Evolutionary conservation across 441 rosid genomes (phyloP).

Genomic region (Pelargonium citronellum): DNA sequence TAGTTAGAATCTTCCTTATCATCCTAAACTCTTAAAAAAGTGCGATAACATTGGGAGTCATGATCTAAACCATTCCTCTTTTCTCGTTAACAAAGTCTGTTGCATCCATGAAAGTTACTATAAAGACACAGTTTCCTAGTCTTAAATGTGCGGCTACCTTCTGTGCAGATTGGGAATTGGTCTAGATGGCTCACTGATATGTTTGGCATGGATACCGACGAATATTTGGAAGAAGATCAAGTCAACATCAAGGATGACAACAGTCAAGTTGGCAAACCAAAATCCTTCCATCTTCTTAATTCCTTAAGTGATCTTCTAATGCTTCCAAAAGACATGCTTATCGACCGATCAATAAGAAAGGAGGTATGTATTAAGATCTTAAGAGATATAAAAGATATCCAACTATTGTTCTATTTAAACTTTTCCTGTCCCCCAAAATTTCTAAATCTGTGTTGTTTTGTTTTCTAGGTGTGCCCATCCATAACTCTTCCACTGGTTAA

Average conservation of each 20-base stretch:
- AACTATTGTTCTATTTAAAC: background rate
- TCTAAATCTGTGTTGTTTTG: conserved; percentile 10
- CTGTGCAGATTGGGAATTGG: conserved; percentile 85
- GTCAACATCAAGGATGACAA: conserved; percentile 24
- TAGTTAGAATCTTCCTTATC: no score
- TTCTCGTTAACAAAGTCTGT: no score
- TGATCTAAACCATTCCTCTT: no score
- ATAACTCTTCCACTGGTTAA: conserved; percentile 72
- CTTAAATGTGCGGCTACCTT: background rate
- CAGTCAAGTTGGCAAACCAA: conserved; percentile 43
- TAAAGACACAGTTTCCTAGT: background rate
- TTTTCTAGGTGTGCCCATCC: conserved; percentile 72
- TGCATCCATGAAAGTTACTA: background rate
- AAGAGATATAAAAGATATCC: background rate
- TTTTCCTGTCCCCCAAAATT: background rate
- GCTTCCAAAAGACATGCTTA: conserved; percentile 96
- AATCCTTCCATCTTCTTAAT: conserved; percentile 75
- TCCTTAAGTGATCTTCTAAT: conserved; percentile 95
- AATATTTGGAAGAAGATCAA: conserved; percentile 34
- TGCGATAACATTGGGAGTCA: no score
- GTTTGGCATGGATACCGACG: conserved; percentile 72
- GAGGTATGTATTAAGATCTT: conserved; percentile 43
- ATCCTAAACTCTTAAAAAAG: no score
- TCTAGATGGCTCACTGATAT: conserved; percentile 90
- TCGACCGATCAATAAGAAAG: conserved; percentile 57